Evolutionary conservation across 768 basidiomycete genomes (phyloP).

Genomic region (Ramaria rubella): DNA sequence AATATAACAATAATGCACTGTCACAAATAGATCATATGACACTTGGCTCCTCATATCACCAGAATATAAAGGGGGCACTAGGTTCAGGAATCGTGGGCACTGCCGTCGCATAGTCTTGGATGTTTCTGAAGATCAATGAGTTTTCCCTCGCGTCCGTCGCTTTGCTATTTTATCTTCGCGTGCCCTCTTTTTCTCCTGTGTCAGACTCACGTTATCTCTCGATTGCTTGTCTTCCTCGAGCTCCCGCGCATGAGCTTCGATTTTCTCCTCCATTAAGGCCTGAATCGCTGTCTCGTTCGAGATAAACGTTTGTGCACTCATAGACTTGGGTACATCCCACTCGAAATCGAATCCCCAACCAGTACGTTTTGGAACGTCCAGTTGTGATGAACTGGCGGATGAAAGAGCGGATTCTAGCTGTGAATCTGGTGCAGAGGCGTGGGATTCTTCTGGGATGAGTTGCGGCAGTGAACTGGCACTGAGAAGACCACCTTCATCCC

Average conservation of each 20-base stretch:
- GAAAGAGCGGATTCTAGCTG: not conserved
- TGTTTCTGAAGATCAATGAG: too few species aligned
- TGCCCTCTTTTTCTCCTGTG: constrained; percentile 60
- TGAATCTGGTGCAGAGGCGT: constrained; percentile 8
- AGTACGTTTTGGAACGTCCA: constrained; percentile 25
- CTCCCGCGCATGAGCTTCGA: constrained; percentile 44
- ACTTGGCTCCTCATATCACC: too few species aligned
- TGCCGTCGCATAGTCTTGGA: too few species aligned
- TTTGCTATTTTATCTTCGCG: constrained; percentile 34
- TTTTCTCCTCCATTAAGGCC: constrained; percentile 63
- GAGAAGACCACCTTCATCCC: constrained; percentile 60
- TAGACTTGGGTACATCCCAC: constrained; percentile 37
- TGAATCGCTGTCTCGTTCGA: constrained; percentile 37
- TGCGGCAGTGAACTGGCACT: constrained; percentile 38
- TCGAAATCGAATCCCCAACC: constrained; percentile 88
- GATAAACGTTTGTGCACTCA: too few species aligned
- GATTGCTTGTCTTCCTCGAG: constrained; percentile 44
- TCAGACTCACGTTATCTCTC: constrained; percentile 56
- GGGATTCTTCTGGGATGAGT: constrained; percentile 11
- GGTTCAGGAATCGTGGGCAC: too few species aligned
- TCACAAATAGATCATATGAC: too few species aligned
- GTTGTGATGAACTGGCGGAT: not conserved
- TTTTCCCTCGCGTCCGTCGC: not conserved
- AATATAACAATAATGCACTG: too few species aligned
- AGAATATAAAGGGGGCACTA: too few species aligned